A percentile compares a stretch with the other conserved stretches of the same genome.
Evolutionary conservation across 257 asterid species (phyloP).

Genomic region (Penstemon newberryi): DNA sequence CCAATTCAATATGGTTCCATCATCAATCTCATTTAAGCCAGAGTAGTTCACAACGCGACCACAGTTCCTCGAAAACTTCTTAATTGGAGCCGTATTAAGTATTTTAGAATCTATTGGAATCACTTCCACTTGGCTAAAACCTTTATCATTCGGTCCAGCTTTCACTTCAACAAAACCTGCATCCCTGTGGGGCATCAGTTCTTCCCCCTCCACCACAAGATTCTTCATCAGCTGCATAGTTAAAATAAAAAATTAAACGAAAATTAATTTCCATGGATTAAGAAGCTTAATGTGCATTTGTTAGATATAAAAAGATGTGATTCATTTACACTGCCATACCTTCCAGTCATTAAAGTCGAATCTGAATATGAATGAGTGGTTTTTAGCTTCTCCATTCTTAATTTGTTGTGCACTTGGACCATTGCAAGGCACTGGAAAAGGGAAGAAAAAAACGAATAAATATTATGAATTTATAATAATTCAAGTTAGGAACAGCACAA

Average conservation of each 20-base stretch:
- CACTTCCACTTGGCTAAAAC: too few species aligned
- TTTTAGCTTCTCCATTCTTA: conserved; percentile 36
- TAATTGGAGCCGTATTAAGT: too few species aligned
- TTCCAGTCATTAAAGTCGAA: conserved; percentile 58
- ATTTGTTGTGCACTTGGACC: conserved; percentile 44
- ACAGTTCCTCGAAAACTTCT: too few species aligned
- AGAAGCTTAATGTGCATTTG: not conserved
- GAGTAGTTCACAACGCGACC: too few species aligned
- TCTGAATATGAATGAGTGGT: conserved; percentile 49
- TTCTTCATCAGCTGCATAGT: conserved; percentile 40
- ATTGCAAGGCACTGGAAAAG: conserved; percentile 45
- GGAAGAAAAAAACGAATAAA: not conserved
- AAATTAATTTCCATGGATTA: too few species aligned
- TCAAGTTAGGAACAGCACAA: not conserved
- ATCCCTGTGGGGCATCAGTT: conserved; percentile 47
- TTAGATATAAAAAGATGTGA: not conserved
- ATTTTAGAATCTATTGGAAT: too few species aligned
- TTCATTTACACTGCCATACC: conserved; percentile 35
- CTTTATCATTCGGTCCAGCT: too few species aligned
- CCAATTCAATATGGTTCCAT: too few species aligned
- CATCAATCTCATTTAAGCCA: too few species aligned
- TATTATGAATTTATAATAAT: not conserved
- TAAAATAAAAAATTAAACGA: too few species aligned
- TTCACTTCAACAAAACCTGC: too few species aligned
- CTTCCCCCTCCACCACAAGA: conserved; percentile 43